Percentiles rank a stretch among this genome's conserved stretches.
These are phyloP conservation scores for Musa schizocarpa DNA, from an alignment of 176 grass and related monocot species.

Conservation along the genomic window DNA sequence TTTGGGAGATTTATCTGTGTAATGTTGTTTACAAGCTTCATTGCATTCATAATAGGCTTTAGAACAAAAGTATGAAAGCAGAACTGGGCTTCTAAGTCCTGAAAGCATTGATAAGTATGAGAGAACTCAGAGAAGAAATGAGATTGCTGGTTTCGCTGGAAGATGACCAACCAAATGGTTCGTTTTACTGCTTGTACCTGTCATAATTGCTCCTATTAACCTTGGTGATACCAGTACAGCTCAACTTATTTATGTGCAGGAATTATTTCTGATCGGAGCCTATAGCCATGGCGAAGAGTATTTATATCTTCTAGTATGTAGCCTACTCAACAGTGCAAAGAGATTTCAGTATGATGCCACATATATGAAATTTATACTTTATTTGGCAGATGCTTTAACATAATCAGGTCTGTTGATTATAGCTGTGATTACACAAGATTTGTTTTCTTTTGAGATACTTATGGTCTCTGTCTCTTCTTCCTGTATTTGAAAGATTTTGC, in stretches of 20 bases:
- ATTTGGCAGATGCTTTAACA: not conserved
- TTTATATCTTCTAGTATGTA: not conserved
- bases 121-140: conserved; percentile 25
- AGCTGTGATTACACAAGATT: not conserved
- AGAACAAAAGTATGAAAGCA: conserved; percentile 73
- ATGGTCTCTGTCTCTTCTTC: not conserved
- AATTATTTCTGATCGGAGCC: not conserved
- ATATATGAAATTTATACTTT: not conserved
- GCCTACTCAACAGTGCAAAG: not conserved
- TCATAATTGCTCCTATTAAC: not conserved
- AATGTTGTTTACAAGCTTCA: not conserved
- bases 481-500: not conserved
- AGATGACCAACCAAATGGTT: conserved; percentile 14
- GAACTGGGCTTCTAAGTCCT: conserved; percentile 50
- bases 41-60: conserved; percentile 33
- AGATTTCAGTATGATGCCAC: not conserved
- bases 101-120: conserved; percentile 58
- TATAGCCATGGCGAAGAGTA: not conserved
- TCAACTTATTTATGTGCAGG: not conserved
- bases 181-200: no score
- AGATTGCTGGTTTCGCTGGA: conserved; percentile 37
- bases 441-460: not conserved
- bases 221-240: not conserved
- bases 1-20: not conserved
- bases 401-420: not conserved